phyloP scores from a whole-genome alignment of 371 early-diverging fungal genomes.

The Rhizopus sp. region DNA sequence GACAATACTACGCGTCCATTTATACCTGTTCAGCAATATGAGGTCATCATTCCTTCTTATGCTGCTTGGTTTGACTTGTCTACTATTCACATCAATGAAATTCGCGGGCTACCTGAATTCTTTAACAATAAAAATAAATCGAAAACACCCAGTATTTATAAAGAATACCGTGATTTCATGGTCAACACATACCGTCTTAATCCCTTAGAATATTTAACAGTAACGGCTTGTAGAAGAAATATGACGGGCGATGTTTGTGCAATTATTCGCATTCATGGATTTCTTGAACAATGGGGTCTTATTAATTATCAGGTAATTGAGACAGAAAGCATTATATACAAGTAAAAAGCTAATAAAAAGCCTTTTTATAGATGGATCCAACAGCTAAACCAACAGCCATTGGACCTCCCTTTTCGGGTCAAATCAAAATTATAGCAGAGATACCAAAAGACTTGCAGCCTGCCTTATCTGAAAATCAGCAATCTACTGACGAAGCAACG shows the following conservation, averaged over 20 bases:
- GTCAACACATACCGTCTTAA: constrained; percentile 94
- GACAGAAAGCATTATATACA: constrained; percentile 14
- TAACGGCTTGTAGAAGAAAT: constrained; percentile 95
- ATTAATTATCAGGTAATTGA: constrained; percentile 95
- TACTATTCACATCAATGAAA: constrained; percentile 86
- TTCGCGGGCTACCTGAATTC: constrained; percentile 91
- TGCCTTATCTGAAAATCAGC: neutral
- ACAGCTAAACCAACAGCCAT: constrained; percentile 87
- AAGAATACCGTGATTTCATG: constrained; percentile 97
- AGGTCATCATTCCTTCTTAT: constrained; percentile 87
- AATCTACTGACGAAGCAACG: too few relatives aligned
- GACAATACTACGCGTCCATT: constrained; percentile 69
- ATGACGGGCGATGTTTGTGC: constrained; percentile 97
- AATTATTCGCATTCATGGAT: constrained; percentile 95
- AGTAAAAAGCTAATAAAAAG: constrained; percentile 5
- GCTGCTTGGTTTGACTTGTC: constrained; percentile 93
- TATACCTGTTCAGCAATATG: constrained; percentile 76
- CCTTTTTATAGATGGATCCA: constrained; percentile 73
- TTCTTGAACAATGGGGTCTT: constrained; percentile 99
- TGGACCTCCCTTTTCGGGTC: constrained; percentile 90
- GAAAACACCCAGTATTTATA: constrained; percentile 91
- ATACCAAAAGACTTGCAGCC: constrained; percentile 17
- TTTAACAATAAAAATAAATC: constrained; percentile 89
- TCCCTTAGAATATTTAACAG: constrained; percentile 93
- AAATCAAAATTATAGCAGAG: constrained; percentile 62